Base-by-base conservation (phyloP, 306 rosid species). In the Begonia fuchsioides region DNA sequence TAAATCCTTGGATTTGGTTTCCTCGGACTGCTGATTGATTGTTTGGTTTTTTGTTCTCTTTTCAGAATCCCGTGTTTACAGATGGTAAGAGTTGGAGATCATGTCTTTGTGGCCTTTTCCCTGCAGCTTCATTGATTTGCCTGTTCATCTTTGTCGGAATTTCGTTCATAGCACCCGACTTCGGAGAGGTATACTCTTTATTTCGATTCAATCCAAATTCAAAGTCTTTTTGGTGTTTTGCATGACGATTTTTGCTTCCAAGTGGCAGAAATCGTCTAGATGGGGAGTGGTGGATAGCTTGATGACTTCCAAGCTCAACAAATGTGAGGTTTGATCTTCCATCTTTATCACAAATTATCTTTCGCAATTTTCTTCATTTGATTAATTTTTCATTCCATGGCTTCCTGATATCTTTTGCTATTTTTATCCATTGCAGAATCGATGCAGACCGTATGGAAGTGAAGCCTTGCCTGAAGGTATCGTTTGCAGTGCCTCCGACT, bases 391-490 rank as follows among this genome's bases (percentile, higher is more conserved):
- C 35, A 26, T 26, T 26, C 35, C 35, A 7, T 40, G 12, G 47
- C 15, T 32, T 12, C 6, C 20, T 18, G 9, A 18, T 19, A 55
- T 44, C 13, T 41, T 68, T 58, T 50, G 55, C 44, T 32, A 40
- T 68, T 52, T 73, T 64, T 67, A 46, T 68, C 47, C 62, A 55
- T 76, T 68, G 66, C 72, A 78, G 95, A 71, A 70, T 49, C 74
- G 68, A 47, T 66, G 76, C 72, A 70, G 75, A 68, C 90, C 93
- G 52, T 53, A 13, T 44, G 97, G 94, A 61, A 81, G 92, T 43
- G 84, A 81, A 65, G 68, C 80, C 35, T 76, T 90, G 57, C 97
- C 97, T 47, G 51, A 44, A 56, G 97, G 86, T 35, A 76, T 90
- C 62, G 63, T 90, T 35, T 49, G 73, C 44, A 39, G 53, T 55